Evolutionary conservation across 345 rosid genomes (phyloP).

Genomic region (Murraya koenigii): DNA sequence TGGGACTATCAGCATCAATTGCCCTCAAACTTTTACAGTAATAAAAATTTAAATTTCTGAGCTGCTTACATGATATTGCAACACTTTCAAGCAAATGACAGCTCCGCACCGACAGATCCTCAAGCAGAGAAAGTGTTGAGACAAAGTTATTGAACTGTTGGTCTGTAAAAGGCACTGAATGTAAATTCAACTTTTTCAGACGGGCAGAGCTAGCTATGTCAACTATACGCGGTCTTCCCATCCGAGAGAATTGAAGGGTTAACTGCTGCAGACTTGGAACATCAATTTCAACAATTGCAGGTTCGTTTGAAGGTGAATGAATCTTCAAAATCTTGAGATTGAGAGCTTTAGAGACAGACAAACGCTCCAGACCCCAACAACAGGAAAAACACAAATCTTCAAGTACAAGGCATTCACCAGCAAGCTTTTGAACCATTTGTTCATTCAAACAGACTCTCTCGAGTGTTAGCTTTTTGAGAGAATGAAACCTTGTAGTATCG

Average conservation of each 20-base stretch:
- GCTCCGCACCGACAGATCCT: not conserved
- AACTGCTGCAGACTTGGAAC: not conserved
- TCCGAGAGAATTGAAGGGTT: too few species aligned
- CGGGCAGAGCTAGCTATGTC: not conserved
- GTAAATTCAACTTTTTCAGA: not conserved
- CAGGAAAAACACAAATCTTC: not conserved
- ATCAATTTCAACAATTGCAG: not conserved
- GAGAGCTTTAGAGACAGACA: not conserved
- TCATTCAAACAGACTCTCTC: not conserved
- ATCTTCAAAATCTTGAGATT: not conserved
- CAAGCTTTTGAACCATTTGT: too few species aligned
- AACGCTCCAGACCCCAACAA: not conserved
- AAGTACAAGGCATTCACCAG: not conserved
- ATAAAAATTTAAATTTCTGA: not conserved
- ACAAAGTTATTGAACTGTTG: not conserved
- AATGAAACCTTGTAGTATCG: not conserved
- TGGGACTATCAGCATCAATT: not conserved
- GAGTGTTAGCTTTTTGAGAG: not conserved
- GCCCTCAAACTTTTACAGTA: not conserved
- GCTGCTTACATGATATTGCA: not conserved
- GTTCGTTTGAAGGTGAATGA: accelerated
- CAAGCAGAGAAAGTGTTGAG: not conserved
- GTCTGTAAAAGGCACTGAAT: too few species aligned
- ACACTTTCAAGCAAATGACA: not conserved
- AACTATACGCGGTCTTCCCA: not conserved